These are phyloP conservation scores for Nissolia schottii DNA, from an alignment of 306 rosid genomes.

Conservation along the genomic window DNA sequence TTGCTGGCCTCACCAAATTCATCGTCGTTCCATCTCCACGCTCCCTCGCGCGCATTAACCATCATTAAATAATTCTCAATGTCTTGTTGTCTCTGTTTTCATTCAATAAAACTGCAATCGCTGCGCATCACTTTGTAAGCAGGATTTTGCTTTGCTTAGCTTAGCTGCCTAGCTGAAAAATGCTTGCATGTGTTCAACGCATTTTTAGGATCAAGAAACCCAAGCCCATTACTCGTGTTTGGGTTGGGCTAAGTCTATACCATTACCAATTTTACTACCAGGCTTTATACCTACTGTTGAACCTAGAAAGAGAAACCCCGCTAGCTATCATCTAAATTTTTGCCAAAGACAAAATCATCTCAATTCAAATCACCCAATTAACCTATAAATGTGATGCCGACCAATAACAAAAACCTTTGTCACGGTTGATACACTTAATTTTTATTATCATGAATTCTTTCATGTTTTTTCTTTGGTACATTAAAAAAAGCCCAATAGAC, in stretches of 20 bases:
- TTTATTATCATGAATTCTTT: too few species aligned
- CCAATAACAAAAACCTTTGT: too few species aligned
- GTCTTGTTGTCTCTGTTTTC: neutral
- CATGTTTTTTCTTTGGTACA: too few species aligned
- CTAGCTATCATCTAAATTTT: too few species aligned
- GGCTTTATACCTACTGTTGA: neutral
- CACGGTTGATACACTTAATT: too few species aligned
- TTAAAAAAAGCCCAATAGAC: too few species aligned
- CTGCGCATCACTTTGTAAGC: neutral
- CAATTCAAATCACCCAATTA: too few species aligned
- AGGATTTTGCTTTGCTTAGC: too few species aligned
- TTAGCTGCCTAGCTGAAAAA: neutral
- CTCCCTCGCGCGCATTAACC: neutral
- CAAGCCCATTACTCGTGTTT: neutral
- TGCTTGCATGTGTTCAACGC: neutral
- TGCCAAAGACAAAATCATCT: too few species aligned
- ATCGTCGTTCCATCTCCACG: slow-evolving; percentile 31
- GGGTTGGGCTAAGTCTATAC: neutral
- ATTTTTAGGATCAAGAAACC: neutral
- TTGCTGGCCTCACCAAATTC: slow-evolving; percentile 53
- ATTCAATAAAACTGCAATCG: neutral
- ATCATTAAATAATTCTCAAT: neutral
- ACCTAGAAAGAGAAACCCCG: too few species aligned
- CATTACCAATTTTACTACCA: neutral
- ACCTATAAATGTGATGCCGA: too few species aligned